A percentile compares a stretch with the other conserved stretches of the same genome.
These are phyloP conservation scores for Geotrichum reessii DNA, from an alignment of 1,139 yeast genomes.

Conservation along the genomic window DNA sequence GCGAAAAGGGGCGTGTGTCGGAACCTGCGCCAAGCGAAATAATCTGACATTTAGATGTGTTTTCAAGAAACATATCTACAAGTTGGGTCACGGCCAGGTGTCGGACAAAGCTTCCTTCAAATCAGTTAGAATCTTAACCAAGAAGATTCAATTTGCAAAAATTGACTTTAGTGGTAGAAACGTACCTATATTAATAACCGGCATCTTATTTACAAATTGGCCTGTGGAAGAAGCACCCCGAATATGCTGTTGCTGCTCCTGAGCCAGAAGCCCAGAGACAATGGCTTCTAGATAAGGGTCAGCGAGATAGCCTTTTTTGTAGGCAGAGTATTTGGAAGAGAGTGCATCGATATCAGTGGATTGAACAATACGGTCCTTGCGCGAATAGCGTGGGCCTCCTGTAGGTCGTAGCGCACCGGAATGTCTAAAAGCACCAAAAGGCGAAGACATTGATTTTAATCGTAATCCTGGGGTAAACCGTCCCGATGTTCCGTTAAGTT, in stretches of 20 bases:
- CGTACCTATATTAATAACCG: constrained; percentile 58
- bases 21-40: constrained; percentile 93
- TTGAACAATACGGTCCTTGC: constrained; percentile 48
- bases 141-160: not conserved
- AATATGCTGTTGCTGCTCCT: constrained; percentile 23
- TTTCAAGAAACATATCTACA: constrained; percentile 46
- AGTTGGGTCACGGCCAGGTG: constrained; percentile 56
- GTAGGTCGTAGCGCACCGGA: not conserved
- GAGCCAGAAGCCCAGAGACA: constrained; percentile 24
- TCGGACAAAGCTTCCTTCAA: constrained; percentile 73
- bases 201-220: constrained; percentile 49
- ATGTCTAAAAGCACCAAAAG: constrained; percentile 1
- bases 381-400: constrained; percentile 10
- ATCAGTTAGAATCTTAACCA: not conserved
- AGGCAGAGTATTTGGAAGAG: constrained; percentile 62
- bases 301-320: constrained; percentile 46
- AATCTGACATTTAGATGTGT: constrained; percentile 45
- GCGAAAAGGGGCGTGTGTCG: constrained; percentile 69
- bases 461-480: not conserved
- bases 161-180: not conserved
- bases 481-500: not conserved
- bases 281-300: constrained; percentile 50
- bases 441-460: not conserved
- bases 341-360: constrained; percentile 85
- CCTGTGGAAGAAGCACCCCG: constrained; percentile 22